Percentiles rank a stretch among this genome's conserved stretches.
Conservation (phyloP, 2,329 filamentous ascomycete genomes). For the Botrytis hyacinthi region DNA sequence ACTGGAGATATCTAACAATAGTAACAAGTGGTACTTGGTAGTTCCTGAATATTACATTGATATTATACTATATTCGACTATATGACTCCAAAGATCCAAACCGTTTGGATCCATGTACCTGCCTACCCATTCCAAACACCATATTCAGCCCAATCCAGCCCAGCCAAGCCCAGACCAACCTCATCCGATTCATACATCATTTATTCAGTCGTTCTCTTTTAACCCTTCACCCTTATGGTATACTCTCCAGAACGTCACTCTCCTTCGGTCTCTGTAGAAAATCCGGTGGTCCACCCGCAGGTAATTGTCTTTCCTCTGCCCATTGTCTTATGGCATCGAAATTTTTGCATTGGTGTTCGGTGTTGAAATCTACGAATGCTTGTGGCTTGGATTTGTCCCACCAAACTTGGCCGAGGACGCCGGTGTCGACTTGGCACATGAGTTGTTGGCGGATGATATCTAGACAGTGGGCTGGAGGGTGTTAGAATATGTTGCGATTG, state of each 20-base stretch:
- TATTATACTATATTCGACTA: neutral
- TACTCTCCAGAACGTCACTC: slow-evolving; percentile 25
- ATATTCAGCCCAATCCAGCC: neutral
- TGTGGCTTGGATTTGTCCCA: slow-evolving; percentile 43
- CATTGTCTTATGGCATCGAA: slow-evolving; percentile 52
- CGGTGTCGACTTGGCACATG: slow-evolving; percentile 54
- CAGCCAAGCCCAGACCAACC: neutral
- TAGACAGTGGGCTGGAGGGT: slow-evolving; percentile 49
- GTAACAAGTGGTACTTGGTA: neutral
- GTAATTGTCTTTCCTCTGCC: slow-evolving; percentile 49
- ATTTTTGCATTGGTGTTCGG: slow-evolving; percentile 51
- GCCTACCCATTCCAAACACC: neutral
- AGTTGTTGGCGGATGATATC: slow-evolving; percentile 55
- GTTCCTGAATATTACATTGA: neutral
- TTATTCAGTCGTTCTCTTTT: neutral
- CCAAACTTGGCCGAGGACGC: slow-evolving; percentile 55
- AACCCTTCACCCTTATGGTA: neutral
- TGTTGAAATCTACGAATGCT: slow-evolving; percentile 54
- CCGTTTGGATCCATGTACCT: neutral
- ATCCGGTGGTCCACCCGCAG: slow-evolving; percentile 31
- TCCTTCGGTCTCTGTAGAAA: slow-evolving; percentile 32
- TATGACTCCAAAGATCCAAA: too few species aligned
- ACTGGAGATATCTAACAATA: neutral
- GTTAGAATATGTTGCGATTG: neutral
- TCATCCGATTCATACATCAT: neutral